A percentile compares a stretch with the other conserved stretches of the same genome.
Conservation (phyloP, 1,284 basidiomycete species). For the Termitomyces sp. region DNA sequence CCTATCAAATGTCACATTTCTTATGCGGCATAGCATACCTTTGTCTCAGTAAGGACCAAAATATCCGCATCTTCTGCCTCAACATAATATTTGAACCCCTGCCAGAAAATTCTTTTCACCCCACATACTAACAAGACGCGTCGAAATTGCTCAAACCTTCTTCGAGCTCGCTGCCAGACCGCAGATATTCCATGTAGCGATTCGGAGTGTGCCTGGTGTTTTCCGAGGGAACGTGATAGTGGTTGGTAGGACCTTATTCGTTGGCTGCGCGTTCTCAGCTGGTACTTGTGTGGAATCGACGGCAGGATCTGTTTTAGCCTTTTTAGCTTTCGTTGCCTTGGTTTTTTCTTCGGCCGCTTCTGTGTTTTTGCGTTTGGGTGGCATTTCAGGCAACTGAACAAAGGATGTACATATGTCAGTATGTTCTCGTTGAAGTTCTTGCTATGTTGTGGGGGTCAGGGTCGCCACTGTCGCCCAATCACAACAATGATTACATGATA, state of each 20-base stretch:
- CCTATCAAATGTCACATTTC: neutral
- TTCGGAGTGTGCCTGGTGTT: slow-evolving; percentile 43
- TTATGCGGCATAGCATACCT: slow-evolving; percentile 36
- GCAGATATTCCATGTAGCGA: slow-evolving; percentile 74
- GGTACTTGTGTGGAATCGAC: slow-evolving; percentile 1
- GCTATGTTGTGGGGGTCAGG: neutral
- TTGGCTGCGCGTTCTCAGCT: slow-evolving; percentile 51
- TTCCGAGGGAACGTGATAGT: slow-evolving; percentile 55
- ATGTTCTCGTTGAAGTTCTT: too few species aligned
- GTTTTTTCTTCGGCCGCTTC: slow-evolving; percentile 21
- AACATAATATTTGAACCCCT: slow-evolving; percentile 79
- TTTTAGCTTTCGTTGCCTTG: slow-evolving; percentile 21
- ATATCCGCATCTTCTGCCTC: slow-evolving; percentile 82
- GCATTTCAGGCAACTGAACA: slow-evolving; percentile 28
- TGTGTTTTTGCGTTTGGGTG: slow-evolving; percentile 26
- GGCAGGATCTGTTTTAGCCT: slow-evolving; percentile 19
- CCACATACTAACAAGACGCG: slow-evolving; percentile 1
- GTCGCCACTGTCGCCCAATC: neutral
- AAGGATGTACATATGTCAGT: too few species aligned
- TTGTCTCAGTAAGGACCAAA: slow-evolving; percentile 78
- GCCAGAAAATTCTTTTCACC: slow-evolving; percentile 1
- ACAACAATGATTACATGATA: slow-evolving; percentile 11
- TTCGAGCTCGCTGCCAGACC: slow-evolving; percentile 64
- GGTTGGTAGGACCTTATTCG: slow-evolving; percentile 69
- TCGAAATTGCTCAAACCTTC: slow-evolving; percentile 45